Evolutionary conservation across 2,329 filamentous ascomycete genomes (phyloP).

Genomic region (Aschersonia sp.): DNA sequence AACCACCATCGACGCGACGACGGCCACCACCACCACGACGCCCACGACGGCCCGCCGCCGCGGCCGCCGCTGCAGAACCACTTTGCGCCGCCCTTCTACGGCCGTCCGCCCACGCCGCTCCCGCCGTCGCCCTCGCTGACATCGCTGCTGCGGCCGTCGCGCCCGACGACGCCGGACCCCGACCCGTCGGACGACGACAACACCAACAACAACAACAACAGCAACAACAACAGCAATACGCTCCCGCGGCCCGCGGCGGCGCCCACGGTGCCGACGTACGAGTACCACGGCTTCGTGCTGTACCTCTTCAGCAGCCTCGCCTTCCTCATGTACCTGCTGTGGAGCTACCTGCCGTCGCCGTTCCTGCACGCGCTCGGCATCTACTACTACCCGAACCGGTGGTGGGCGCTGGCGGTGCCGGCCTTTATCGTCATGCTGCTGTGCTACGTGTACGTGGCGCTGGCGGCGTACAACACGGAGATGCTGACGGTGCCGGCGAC

Average conservation of each 20-base stretch:
- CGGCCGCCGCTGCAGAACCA: slow-evolving; percentile 36
- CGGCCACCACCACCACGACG: too few species aligned
- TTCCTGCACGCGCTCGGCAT: slow-evolving; percentile 89
- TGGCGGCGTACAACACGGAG: slow-evolving; percentile 81
- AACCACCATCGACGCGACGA: too few species aligned
- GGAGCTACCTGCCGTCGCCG: slow-evolving; percentile 84
- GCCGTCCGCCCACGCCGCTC: slow-evolving; percentile 84
- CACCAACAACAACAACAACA: slow-evolving; percentile 27
- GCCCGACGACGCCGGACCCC: slow-evolving; percentile 86
- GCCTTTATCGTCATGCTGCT: slow-evolving; percentile 79
- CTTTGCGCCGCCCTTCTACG: slow-evolving; percentile 83
- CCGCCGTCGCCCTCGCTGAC: slow-evolving; percentile 88
- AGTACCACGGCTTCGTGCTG: slow-evolving; percentile 97
- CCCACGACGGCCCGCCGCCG: slow-evolving; percentile 21
- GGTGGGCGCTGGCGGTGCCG: slow-evolving; percentile 92
- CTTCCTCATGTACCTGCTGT: slow-evolving; percentile 60
- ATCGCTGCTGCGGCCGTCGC: slow-evolving; percentile 74
- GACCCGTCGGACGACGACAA: slow-evolving; percentile 83
- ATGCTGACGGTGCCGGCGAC: slow-evolving; percentile 70
- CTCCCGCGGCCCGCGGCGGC: slow-evolving; percentile 74
- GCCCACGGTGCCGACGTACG: slow-evolving; percentile 95
- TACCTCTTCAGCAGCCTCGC: slow-evolving; percentile 77
- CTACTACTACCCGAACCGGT: slow-evolving; percentile 91
- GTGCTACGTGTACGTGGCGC: slow-evolving; percentile 85
- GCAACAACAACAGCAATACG: slow-evolving; percentile 34